Base-by-base conservation (phyloP, 495 filamentous ascomycete species). In the Hypomontagnella submonticulosa region DNA sequence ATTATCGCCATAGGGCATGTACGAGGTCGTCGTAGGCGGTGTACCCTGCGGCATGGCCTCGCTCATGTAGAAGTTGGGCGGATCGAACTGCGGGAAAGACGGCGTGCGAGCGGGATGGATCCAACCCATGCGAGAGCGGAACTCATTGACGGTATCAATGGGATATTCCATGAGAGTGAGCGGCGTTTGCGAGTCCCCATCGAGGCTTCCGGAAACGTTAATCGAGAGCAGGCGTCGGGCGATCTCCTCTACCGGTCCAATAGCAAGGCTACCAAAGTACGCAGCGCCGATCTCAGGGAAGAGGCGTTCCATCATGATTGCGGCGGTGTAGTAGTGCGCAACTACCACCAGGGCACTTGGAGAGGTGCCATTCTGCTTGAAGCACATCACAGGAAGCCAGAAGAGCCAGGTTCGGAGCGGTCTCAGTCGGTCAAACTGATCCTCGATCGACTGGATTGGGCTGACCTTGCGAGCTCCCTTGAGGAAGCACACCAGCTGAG, bases 351-450 rank as follows among this genome's bases (percentile, higher is more conserved):
- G 80, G 15, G 89, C 87, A 32, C 86, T 87, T 3, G 85, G 80
- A 60, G 87, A 86, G 20, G 77, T 79, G 18, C 82, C 75, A 18
- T 83, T 84, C 49, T 83, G 80, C 66, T 88, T 83, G 34, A 91
- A 79, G 61, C 85, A 85, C 64, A 81, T 80, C 52, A 92, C 86
- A 3, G 96, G 96, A 43, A 97, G 84, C 91, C 93, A 99, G 79
- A 97, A 96, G 16, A 98, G 85, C 93, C 96, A 97, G 57, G 88
- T 86, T 41, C 93, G 88, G 13, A 99, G 83, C 5, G 90, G 85
- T 61, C 93, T 91, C 20, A 98, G 85, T 63, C 92, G 88, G 71
- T 92, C 88, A 74, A 98, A 98, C 66, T 94, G 89, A 57, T 95
- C 87, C 69, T 90, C 87, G 13, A 91, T 81, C 6, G 89, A 86